Evolutionary conservation across 2,329 filamentous ascomycete genomes (phyloP).

Genomic region (Aspergillus pseudoterreus): DNA sequence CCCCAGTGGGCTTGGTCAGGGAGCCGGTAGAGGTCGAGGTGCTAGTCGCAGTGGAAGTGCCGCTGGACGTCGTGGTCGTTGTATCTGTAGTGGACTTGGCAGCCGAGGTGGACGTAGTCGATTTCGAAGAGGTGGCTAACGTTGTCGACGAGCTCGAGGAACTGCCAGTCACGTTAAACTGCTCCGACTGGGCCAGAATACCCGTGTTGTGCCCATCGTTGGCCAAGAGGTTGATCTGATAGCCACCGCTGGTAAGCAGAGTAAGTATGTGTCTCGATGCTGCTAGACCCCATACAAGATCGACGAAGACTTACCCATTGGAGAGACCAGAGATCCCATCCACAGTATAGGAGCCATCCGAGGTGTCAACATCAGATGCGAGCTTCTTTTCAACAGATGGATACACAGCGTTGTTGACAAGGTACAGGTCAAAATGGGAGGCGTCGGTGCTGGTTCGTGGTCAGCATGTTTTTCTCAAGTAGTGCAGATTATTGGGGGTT

Average conservation of each 20-base stretch:
- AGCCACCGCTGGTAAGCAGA: slow-evolving; percentile 24
- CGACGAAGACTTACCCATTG: slow-evolving; percentile 17
- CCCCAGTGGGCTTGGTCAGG: slow-evolving; percentile 9
- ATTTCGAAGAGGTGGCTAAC: slow-evolving; percentile 6
- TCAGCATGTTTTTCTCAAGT: not conserved
- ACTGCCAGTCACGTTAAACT: slow-evolving; percentile 28
- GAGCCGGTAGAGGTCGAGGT: slow-evolving; percentile 9
- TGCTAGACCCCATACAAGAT: not conserved
- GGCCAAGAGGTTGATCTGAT: slow-evolving; percentile 41
- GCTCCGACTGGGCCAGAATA: slow-evolving; percentile 39
- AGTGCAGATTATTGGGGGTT: not conserved
- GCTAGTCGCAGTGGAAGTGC: slow-evolving; percentile 10
- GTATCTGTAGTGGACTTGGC: slow-evolving; percentile 6
- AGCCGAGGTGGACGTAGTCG: slow-evolving; percentile 11
- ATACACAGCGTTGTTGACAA: slow-evolving; percentile 38
- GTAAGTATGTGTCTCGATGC: slow-evolving; percentile 6
- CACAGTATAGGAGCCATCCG: slow-evolving; percentile 34
- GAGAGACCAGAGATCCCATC: slow-evolving; percentile 23
- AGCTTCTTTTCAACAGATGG: slow-evolving; percentile 31
- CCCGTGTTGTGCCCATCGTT: slow-evolving; percentile 31
- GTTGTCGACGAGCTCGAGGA: slow-evolving; percentile 14
- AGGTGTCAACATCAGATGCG: slow-evolving; percentile 33
- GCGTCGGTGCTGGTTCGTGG: slow-evolving; percentile 33
- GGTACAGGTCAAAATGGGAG: slow-evolving; percentile 36
- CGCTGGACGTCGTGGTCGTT: slow-evolving; percentile 4